A percentile compares a stretch with the other conserved stretches of the same genome.
Evolutionary conservation across 306 rosid genomes (phyloP).

Genomic region (Psophocarpus tetragonolobus): DNA sequence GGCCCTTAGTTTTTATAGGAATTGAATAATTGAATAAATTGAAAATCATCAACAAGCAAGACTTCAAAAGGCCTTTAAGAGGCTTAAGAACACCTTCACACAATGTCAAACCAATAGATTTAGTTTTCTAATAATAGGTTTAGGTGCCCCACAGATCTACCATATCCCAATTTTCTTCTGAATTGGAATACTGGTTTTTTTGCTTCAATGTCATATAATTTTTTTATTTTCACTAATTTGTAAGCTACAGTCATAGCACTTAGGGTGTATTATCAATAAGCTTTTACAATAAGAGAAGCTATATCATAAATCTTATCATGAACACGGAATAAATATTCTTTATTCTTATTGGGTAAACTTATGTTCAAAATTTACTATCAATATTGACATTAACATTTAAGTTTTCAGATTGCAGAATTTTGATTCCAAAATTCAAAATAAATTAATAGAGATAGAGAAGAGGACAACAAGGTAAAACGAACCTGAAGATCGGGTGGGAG

Average conservation of each 20-base stretch:
- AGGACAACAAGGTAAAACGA: conserved; percentile 23
- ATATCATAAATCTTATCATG: background rate
- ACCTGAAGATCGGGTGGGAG: conserved; percentile 99
- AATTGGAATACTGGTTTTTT: background rate
- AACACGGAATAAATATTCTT: background rate
- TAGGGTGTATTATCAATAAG: background rate
- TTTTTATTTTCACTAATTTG: background rate
- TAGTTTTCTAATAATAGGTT: background rate
- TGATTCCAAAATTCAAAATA: background rate
- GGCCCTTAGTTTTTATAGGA: background rate
- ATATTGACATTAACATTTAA: background rate
- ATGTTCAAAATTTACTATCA: background rate
- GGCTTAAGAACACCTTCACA: background rate
- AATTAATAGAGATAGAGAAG: background rate
- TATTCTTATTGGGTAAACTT: background rate
- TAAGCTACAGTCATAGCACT: background rate
- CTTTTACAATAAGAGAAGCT: background rate
- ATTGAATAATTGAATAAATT: background rate
- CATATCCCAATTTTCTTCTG: background rate
- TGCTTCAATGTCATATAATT: background rate
- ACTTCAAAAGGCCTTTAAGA: background rate
- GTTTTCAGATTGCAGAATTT: background rate
- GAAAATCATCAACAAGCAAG: background rate
- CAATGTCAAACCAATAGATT: background rate
- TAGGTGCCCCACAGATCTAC: background rate